A percentile compares a stretch with the other conserved stretches of the same genome.
Evolutionary conservation across 306 rosid species (phyloP).

Genomic region (Prunus dulcis): DNA sequence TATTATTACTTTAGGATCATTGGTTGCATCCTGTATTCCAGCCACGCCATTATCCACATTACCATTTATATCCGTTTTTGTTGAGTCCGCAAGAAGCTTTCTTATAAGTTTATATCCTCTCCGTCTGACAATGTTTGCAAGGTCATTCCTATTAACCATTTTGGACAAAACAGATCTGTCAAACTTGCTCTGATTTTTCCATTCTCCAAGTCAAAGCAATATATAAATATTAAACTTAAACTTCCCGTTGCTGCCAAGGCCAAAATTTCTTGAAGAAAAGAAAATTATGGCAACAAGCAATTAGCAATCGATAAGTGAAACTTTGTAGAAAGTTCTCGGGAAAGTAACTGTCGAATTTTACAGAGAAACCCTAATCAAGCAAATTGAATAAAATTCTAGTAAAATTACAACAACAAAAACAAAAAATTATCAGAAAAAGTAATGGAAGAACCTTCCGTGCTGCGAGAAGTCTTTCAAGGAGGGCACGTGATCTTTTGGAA

Average conservation of each 20-base stretch:
- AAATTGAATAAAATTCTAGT: neutral
- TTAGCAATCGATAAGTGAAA: neutral
- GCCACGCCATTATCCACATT: conserved; percentile 19
- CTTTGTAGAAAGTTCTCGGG: neutral
- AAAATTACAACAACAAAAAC: neutral
- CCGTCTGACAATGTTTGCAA: conserved; percentile 87
- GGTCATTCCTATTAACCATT: conserved; percentile 54
- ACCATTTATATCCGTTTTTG: conserved; percentile 15
- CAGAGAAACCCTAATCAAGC: neutral
- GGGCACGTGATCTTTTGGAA: conserved; percentile 67
- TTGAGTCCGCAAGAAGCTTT: conserved; percentile 57
- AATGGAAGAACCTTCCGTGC: conserved; percentile 64
- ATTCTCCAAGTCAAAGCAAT: neutral
- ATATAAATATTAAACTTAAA: neutral
- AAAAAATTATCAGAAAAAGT: neutral
- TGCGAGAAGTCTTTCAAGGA: conserved; percentile 67
- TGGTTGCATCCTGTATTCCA: conserved; percentile 24
- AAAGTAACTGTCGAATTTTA: neutral
- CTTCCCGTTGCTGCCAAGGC: neutral
- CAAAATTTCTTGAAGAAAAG: neutral
- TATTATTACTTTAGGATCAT: conserved; percentile 22
- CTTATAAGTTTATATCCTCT: conserved; percentile 73
- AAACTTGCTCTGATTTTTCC: neutral
- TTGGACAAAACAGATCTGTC: neutral
- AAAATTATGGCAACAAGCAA: neutral